These are phyloP conservation scores for Erythrophleum fordii DNA, from an alignment of 306 rosid genomes.

Conservation along the genomic window DNA sequence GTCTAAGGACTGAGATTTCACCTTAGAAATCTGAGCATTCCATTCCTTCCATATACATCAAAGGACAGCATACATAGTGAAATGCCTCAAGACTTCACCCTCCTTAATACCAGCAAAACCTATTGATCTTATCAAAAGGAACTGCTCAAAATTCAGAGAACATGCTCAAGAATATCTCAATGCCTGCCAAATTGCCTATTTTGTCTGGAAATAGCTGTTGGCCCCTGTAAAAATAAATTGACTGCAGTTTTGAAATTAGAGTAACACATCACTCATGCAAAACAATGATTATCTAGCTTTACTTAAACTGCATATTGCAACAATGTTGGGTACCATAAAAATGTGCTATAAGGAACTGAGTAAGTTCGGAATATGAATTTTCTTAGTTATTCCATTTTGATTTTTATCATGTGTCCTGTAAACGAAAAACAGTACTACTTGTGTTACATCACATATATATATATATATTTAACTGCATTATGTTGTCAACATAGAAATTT, in stretches of 20 bases:
- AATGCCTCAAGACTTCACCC: not conserved
- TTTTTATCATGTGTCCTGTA: not conserved
- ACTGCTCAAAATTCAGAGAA: conserved; percentile 16
- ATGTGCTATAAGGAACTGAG: not conserved
- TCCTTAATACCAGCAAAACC: not conserved
- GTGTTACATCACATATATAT: not conserved
- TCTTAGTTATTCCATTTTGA: conserved; percentile 32
- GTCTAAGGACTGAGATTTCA: no score
- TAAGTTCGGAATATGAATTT: not conserved
- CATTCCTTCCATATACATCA: not conserved
- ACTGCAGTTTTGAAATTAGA: conserved; percentile 9
- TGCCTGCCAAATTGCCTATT: not conserved
- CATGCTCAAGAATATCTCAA: conserved; percentile 3
- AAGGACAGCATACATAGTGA: not conserved
- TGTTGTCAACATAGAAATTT: conserved; percentile 23
- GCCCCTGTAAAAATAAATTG: not conserved
- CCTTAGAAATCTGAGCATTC: not conserved
- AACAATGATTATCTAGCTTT: not conserved
- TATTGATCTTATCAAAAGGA: not conserved
- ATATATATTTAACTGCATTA: conserved; percentile 22
- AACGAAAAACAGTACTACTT: not conserved
- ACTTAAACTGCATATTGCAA: not conserved
- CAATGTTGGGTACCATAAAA: conserved; percentile 9
- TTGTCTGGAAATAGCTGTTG: not conserved
- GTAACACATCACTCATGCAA: not conserved